Evolutionary conservation across 257 asterid genomes (phyloP), one percentile per base, ranked within the genome.

Genomic region (Fraxinus quadrangulata): DNA sequence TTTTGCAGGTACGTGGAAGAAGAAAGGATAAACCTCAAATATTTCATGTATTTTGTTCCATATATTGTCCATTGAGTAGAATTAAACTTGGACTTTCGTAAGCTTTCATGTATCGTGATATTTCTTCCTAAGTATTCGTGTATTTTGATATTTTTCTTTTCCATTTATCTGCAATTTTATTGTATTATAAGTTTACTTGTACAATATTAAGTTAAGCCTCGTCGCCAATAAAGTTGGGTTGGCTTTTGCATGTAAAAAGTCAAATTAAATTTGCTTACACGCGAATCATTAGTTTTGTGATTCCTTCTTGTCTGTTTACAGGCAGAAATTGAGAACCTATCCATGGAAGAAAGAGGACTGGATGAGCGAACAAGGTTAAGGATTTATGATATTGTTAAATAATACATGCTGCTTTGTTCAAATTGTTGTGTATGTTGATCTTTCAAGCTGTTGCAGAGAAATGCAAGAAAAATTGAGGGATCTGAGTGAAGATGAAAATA

Each of bases 311-410:
- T 77, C 71, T 26, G 75, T 74, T 78, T 81, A 83, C 89, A 96
- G 99, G 96, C 89, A 74, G 97, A 95, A 88, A 83, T 90, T 73
- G 90, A 89, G 75, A 93, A 90, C 81, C 92, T 95, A 67, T 87
- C 92, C 76, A 77, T 86, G 81, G 97, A 95, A 80, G 98, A 95
- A 84, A 84, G 83, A 79, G 77, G 83, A 76, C 75, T 94, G 81
- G 96, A 92, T 74, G 97, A 87, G 36, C 90, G 84, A 42, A 90
- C 87, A 72, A 90, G 97, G 98, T 94, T 26, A 74, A 71, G 70
- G 28, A 40, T 80, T 72, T 72, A 19, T 84, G 65, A 34, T 12
- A 51, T 47, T 13, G 75, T 77, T 47, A 47, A 54, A 78, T 75
- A 42, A 79, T 69, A 39, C 17, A 8, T 54, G 86, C 76, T 74